These are phyloP conservation scores for Aspergillus panamensis DNA, from an alignment of 495 filamentous ascomycete species.

Conservation along the genomic window DNA sequence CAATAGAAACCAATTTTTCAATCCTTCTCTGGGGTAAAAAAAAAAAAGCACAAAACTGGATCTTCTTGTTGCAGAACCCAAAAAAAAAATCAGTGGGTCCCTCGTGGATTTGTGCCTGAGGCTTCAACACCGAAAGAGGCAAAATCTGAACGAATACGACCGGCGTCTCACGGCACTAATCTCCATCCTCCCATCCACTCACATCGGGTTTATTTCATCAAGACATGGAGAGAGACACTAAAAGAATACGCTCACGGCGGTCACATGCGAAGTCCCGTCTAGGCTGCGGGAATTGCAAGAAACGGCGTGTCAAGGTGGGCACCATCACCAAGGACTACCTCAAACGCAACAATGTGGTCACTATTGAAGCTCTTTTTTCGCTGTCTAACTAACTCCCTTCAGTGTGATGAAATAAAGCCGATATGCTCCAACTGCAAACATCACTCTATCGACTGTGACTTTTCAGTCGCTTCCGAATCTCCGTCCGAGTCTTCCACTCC, in stretches of 20 bases:
- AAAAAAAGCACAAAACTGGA: too few species aligned
- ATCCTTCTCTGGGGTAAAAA: too few species aligned
- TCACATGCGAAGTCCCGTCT: conserved; percentile 26
- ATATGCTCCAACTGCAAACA: conserved; percentile 31
- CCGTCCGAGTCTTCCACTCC: conserved; percentile 2
- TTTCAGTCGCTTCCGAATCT: conserved; percentile 12
- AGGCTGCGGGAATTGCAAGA: conserved; percentile 29
- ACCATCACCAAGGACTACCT: background rate
- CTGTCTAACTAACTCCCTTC: conserved; percentile 9
- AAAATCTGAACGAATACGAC: conserved; percentile 19
- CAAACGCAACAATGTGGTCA: background rate
- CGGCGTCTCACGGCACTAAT: background rate
- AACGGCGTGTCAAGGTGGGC: conserved; percentile 25
- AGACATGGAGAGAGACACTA: background rate
- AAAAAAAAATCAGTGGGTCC: background rate
- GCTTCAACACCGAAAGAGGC: background rate
- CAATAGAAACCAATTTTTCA: too few species aligned
- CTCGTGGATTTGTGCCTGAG: background rate
- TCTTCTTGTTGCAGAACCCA: too few species aligned
- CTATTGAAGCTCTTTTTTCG: background rate
- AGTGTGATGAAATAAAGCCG: conserved; percentile 43
- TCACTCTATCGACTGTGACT: conserved; percentile 36
- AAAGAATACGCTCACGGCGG: conserved; percentile 18
- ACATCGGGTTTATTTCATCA: background rate
- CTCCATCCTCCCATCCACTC: conserved; percentile 1